Base-by-base conservation (phyloP, 352 stramenopile genomes). In the Globisporangium lucens region DNA sequence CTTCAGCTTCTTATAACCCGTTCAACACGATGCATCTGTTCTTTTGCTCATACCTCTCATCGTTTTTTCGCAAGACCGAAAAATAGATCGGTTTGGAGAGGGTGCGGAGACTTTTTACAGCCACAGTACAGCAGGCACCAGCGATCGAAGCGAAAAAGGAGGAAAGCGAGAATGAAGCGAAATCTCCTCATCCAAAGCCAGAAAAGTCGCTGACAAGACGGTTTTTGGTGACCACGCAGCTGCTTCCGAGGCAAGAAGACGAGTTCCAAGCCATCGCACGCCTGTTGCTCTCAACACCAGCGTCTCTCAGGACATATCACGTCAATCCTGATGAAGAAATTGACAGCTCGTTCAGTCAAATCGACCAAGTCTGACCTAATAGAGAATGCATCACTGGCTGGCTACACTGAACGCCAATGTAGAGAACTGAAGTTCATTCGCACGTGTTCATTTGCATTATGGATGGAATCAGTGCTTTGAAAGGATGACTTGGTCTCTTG, bases 241-340 rank as follows among this genome's bases (percentile, higher is more conserved):
- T 66, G 43, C 30, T 46, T 49, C 33, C 52, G 33, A 66, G 59
- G 0, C 65, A 79, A 59, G 78, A 89, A 55, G 52, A 53, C 1
- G 71, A 80, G n/a, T 88, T 86, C 57, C 66, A 75, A 38, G 69
- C 68, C 20, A 73, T 88, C 2, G 76, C 73, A 3, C 71, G 72
- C 0, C 68, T 72, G 38, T 46, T 88, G 12, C 75, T 81, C 3
- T 20, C 35, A 10, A 22, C 56, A 2, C 43, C 66, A 35, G 66
- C 43, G 7, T 10, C 29, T 3, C 59, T 63, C 0, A 9, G 22
- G 12, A 10, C 36, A 12, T 71, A 57, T 30, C 47, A 63, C 22
- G 41, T 58, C 29, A 10, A 47, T 13, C 71, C 76, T 0, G 70
- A 83, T 43, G 74, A 78, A 51, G 69, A 80, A 13, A 49, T 63